Evolutionary conservation across 2,329 filamentous ascomycete genomes (phyloP), one percentile per base, ranked within the genome.

Genomic region (Aspergillus hortae): DNA sequence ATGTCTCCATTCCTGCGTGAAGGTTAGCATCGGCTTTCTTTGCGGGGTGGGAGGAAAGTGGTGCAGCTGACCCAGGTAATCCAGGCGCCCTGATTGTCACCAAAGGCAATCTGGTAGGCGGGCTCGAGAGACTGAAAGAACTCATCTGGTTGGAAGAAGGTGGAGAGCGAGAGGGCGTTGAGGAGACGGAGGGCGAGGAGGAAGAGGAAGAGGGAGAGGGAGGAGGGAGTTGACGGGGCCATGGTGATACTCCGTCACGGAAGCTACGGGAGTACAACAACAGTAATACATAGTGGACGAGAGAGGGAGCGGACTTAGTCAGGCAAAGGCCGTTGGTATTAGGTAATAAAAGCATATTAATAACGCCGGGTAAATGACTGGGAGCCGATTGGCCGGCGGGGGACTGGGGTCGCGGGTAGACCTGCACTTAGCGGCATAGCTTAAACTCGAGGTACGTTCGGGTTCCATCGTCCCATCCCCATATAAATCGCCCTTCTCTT

Each of bases 101-200:
- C 92, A 78, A 96, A 96, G 3, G 89, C 88, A 50, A 94, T 80
- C 63, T 86, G 79, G 92, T 92, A 97, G 60, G 94, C 94, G 48
- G 94, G 92, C 75, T 99, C 94, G 42, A 97, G 82, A 1, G 91
- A 88, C 68, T 99, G 94, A 66, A 94, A 99, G 77, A 90, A 97
- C 72, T 99, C 94, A 76, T 99, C 94, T 25, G 94, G 94, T 72
- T 99, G 94, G 75, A 99, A 99, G 71, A 96, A 99, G 17, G 94
- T 97, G 59, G 83, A 79, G 52, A 95, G 78, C 56, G 80, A 84
- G 61, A 94, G 78, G 30, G 90, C 86, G 74, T 96, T 96, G 68
- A 89, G 70, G 58, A 92, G 80, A 49, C 94, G 89, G 57, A 95
- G 81, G 38, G 83, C 77, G 59, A 96, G 45, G 15, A 78, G 67